Evolutionary conservation across 495 filamentous ascomycete species (phyloP), one percentile per base, ranked within the genome.

Genomic region (Penicillium simplicissimum): DNA sequence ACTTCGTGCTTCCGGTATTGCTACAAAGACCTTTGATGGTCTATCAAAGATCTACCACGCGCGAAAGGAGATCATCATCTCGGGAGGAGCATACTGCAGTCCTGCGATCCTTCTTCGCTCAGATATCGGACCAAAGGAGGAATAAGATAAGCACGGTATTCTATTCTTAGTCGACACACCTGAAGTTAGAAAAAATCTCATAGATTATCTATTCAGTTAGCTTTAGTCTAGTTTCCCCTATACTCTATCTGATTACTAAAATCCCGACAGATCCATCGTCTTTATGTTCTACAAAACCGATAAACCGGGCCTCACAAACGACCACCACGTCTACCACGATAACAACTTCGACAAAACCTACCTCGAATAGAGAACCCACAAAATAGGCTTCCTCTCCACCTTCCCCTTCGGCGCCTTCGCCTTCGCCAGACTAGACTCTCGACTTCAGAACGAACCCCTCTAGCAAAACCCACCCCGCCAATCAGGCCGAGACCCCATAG

Each of bases 331-430:
- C 52, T 70, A 78, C 67, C 71, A 81, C 56, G 66, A 69, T 59
- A 63, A 75, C 55, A 73, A 74, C 54, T 66, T 78, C 51, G 67
- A 67, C 31, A 75, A 76, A 57, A 74, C 75, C 19, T 78, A 80
- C 63, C 57, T 64, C 28, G 74, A 79, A 53, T 84, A 77, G 77
- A 79, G 79, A 67, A 76, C 81, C 36, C 74, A 78, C 36, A 80
- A 81, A 66, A 62, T 62, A n/a, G 82, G 82, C 31, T 77, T 81
- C 57, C 69, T 85, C 3, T 78, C 81, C 1, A 75, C 72, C 11
- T 82, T 83, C 64, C 82, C 82, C 25, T 84, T 83, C 66, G 83
- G 84, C 51, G 66, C 72, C 11, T 84, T 84, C 60, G 83, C 79
- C 9, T 86, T 76, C 64, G 77, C 82, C 10, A 75, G 82, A 31